These are phyloP conservation scores for Litsea cubeba DNA, from an alignment of 164 flowering plant genomes.

Conservation along the genomic window DNA sequence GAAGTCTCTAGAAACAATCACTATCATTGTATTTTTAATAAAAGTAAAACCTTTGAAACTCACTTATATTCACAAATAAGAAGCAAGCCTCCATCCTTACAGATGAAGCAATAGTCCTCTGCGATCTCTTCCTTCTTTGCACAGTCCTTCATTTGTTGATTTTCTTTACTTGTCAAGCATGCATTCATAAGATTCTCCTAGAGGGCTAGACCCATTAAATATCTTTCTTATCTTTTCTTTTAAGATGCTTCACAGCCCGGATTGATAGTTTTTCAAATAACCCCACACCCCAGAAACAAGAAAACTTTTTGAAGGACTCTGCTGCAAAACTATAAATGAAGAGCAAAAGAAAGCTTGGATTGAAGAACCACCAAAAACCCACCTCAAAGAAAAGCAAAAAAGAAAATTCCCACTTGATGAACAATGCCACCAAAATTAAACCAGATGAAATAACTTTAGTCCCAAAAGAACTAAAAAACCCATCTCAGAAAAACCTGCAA, in stretches of 20 bases:
- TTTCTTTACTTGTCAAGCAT: not conserved
- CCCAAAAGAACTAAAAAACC: not conserved
- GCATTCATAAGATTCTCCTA: constrained; percentile 21
- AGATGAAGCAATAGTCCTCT: constrained; percentile 58
- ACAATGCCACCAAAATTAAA: not conserved
- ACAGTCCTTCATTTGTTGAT: constrained; percentile 13
- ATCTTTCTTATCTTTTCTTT: not conserved
- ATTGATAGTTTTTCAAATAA: no score
- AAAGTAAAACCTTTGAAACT: constrained; percentile 10
- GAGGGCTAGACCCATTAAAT: constrained; percentile 43
- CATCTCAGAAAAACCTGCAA: not conserved
- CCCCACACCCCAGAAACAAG: not conserved
- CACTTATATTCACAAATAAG: constrained; percentile 50
- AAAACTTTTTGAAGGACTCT: not conserved
- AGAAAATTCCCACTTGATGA: not conserved
- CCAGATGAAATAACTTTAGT: not conserved
- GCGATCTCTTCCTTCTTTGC: constrained; percentile 27
- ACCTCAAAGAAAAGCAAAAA: not conserved
- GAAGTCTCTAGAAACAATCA: no score
- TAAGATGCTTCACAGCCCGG: no score
- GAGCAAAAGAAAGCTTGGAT: not conserved
- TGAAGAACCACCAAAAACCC: constrained; percentile 1
- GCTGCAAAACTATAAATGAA: not conserved
- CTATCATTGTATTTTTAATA: no score
- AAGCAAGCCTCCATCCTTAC: constrained; percentile 64